These are phyloP conservation scores for Posidonia oceanica DNA, from an alignment of 116 monocot species.

Conservation along the genomic window DNA sequence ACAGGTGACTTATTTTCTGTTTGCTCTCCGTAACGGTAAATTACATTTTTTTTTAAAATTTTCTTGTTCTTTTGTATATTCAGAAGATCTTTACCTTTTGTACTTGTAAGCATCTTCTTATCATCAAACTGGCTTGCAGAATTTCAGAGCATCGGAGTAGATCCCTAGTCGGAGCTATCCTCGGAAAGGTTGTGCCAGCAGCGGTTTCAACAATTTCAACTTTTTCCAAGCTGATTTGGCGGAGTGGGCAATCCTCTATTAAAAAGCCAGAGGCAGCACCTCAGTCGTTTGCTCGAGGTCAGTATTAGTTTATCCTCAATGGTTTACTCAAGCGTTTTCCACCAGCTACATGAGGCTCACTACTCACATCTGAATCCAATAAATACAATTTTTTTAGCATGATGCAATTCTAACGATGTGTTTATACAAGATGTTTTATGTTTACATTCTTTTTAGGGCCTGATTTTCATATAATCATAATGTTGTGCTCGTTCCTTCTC, in stretches of 20 bases:
- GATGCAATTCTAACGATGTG: too few species aligned
- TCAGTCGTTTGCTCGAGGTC: conserved; percentile 90
- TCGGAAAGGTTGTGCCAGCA: conserved; percentile 71
- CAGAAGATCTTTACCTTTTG: background rate
- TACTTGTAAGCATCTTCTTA: too few species aligned
- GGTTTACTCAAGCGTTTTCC: background rate
- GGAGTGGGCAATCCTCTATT: conserved; percentile 32
- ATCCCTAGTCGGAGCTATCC: conserved; percentile 81
- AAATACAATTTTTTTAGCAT: too few species aligned
- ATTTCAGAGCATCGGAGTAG: conserved; percentile 76
- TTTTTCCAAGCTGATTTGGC: conserved; percentile 82
- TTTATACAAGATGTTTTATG: too few species aligned
- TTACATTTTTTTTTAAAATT: background rate
- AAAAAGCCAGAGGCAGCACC: conserved; percentile 39
- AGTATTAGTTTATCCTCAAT: background rate
- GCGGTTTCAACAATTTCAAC: conserved; percentile 81
- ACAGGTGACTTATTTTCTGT: conserved; percentile 35
- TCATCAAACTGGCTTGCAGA: conserved; percentile 18
- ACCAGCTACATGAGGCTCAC: too few species aligned
- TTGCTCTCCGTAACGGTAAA: too few species aligned
- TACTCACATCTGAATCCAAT: too few species aligned
- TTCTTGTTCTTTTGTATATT: background rate
- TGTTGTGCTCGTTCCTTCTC: too few species aligned
- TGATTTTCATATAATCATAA: too few species aligned
- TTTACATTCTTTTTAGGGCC: too few species aligned